These are phyloP conservation scores for Collybiopsis luxurians DNA, from an alignment of 768 basidiomycete species.

Conservation along the genomic window DNA sequence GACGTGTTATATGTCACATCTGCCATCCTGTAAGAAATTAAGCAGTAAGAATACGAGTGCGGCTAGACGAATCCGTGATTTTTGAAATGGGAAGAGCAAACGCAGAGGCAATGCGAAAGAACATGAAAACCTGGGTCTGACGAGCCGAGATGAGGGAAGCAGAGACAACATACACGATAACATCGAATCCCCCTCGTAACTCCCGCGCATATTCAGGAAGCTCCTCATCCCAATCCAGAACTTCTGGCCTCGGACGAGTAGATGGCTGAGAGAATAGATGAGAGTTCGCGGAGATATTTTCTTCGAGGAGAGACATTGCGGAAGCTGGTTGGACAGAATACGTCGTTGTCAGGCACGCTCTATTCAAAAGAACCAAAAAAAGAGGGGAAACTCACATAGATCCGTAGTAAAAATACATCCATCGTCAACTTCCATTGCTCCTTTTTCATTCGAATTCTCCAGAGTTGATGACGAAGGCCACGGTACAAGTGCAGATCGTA, in stretches of 20 bases:
- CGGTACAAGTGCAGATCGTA: slow-evolving; percentile 38
- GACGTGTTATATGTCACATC: slow-evolving; percentile 92
- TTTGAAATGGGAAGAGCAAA: no score
- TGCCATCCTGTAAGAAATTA: slow-evolving; percentile 72
- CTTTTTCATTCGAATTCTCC: slow-evolving; percentile 8
- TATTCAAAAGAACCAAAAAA: neutral
- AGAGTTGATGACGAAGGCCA: neutral
- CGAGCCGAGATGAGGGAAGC: neutral
- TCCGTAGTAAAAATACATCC: slow-evolving; percentile 63
- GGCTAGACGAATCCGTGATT: no score
- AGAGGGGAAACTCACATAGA: slow-evolving; percentile 50
- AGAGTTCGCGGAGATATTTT: slow-evolving; percentile 58
- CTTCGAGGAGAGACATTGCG: slow-evolving; percentile 74
- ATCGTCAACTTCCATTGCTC: slow-evolving; percentile 12
- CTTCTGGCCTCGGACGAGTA: slow-evolving; percentile 24
- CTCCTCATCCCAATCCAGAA: slow-evolving; percentile 76
- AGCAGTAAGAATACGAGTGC: no score
- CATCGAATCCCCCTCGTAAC: slow-evolving; percentile 44
- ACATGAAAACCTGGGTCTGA: no score
- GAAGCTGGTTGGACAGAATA: no score
- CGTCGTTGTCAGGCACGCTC: neutral
- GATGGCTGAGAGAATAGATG: slow-evolving; percentile 27
- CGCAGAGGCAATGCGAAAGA: no score
- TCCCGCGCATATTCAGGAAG: slow-evolving; percentile 44
- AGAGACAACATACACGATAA: slow-evolving; percentile 57